Conservation (phyloP, 352 stramenopile species). For the Aphanomyces cochlioides region DNA sequence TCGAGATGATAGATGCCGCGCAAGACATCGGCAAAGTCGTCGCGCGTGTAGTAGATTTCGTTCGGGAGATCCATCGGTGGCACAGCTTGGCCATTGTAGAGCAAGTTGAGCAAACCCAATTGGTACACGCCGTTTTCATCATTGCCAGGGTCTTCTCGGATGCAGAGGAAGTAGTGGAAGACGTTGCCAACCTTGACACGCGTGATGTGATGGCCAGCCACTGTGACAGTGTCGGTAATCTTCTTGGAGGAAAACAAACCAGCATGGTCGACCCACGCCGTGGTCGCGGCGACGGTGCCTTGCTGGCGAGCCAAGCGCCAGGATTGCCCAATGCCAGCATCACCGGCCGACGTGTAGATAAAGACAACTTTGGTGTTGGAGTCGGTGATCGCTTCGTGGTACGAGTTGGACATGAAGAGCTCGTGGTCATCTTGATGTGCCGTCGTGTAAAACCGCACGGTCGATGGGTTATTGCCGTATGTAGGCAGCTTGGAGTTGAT, state of each 20-base stretch:
- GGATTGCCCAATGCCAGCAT: neutral
- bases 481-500: neutral
- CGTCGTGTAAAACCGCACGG: constrained; percentile 16
- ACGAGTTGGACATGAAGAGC: constrained; percentile 13
- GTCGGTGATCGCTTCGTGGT: neutral
- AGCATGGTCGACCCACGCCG: constrained; percentile 5
- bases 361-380: constrained; percentile 8
- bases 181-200: constrained; percentile 14
- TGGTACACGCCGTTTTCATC: neutral
- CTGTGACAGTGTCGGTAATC: neutral
- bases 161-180: constrained; percentile 17
- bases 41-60: neutral
- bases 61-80: constrained; percentile 9
- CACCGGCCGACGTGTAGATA: constrained; percentile 18
- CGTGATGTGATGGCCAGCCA: constrained; percentile 5
- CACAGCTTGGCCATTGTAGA: neutral
- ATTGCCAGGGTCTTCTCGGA: neutral
- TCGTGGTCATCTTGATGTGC: constrained; percentile 27
- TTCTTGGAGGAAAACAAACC: neutral
- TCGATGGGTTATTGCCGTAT: neutral
- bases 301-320: constrained; percentile 16
- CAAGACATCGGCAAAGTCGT: neutral
- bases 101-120: neutral
- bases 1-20: constrained; percentile 1
- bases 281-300: constrained; percentile 13